These are phyloP conservation scores for Geotrichum siamense DNA, from an alignment of 1,139 yeast species.

Conservation along the genomic window DNA sequence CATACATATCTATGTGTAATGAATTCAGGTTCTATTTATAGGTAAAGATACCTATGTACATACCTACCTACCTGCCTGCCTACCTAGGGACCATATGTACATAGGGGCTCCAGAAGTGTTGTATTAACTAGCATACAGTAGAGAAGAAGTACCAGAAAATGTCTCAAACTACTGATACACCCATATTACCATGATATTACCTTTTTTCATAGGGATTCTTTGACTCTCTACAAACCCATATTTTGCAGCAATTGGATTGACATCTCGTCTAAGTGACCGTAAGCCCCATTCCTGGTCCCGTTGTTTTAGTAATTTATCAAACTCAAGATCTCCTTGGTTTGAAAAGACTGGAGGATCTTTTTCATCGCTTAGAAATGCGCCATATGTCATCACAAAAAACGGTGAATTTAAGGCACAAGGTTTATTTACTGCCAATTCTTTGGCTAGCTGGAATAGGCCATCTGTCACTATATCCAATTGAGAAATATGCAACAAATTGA, in stretches of 20 bases:
- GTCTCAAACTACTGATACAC: not conserved
- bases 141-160: not conserved
- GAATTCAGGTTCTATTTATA: not conserved
- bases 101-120: too few relatives aligned
- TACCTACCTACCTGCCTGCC: not conserved
- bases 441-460: constrained; percentile 7
- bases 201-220: constrained; percentile 7
- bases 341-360: constrained; percentile 2
- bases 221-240: constrained; percentile 5
- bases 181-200: constrained; percentile 6
- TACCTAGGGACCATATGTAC: not conserved
- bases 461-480: constrained; percentile 1
- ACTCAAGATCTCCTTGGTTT: constrained; percentile 3
- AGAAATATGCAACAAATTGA: constrained; percentile 11
- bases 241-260: constrained; percentile 6
- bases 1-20: too few relatives aligned
- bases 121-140: too few relatives aligned
- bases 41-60: not conserved
- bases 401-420: not conserved
- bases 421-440: not conserved
- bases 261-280: constrained; percentile 1
- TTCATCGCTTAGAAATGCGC: constrained; percentile 9
- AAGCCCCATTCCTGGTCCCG: constrained; percentile 11
- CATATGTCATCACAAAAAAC: constrained; percentile 1
- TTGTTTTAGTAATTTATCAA: constrained; percentile 6